Evolutionary conservation across 805 yeast species (phyloP), one percentile per base, ranked within the genome.

Genomic region (Metschnikowia kofuensis): DNA sequence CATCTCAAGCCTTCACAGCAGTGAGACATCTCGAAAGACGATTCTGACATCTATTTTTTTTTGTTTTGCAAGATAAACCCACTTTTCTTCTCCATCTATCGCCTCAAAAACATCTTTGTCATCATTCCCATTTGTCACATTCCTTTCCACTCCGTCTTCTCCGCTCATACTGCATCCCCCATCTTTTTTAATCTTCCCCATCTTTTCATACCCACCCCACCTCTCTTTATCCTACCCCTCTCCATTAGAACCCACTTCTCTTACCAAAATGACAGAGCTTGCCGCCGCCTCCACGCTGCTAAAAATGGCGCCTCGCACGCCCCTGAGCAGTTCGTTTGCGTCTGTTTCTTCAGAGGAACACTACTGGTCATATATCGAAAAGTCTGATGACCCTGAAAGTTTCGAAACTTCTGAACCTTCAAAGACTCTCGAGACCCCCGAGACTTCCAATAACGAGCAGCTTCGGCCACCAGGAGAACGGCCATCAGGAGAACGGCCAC

Each of bases 201-300:
- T 31, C 13, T 13, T 31, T 5, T 13, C 11, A 2, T 5, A 31
- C 5, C 34, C 13, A 31, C 34, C 34, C 34, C 34, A 31, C 2
- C 13, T 2, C 6, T 31, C 34, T 13, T 31, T 31, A 31, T 3
- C 13, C 5, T 11, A 2, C 34, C 34, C 11, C 34, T 10, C 5
- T 31, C 34, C 13, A 11, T 31, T 5, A 2, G 21, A 21, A 21
- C 21, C 4, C 21, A 4, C 21, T 21, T 21, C 4, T 21, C 21
- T 21, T 4, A 21, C 21, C 21, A 3, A 21, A 4, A 21, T 21
- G 21, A 21, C 21, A 21, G 48, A 45, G 43, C 48, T 45, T 34
- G 32, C 40, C 12, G 43, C 48, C 13, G n/a, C 48, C 34, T 10
- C 40, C 12, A 39, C 48, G 1, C 40, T 30, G 39, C 43, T 39